Evolutionary conservation across 257 asterid species (phyloP).

Genomic region (Primulina tabacum): DNA sequence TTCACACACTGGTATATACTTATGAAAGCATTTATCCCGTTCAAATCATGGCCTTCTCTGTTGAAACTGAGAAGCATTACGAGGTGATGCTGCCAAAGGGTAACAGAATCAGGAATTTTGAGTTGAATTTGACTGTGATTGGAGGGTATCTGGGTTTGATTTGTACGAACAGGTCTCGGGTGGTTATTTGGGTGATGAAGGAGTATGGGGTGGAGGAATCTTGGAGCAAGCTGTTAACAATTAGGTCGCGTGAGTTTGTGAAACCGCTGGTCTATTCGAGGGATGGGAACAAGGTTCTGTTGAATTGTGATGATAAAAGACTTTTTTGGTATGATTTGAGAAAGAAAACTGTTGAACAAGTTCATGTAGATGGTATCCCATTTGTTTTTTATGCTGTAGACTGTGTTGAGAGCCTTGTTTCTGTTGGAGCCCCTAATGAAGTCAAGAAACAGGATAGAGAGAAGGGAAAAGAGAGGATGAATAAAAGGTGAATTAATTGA

Average conservation of each 20-base stretch:
- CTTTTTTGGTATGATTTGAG: constrained; percentile 46
- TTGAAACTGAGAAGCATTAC: constrained; percentile 43
- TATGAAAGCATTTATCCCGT: background rate
- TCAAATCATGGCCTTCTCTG: constrained; percentile 47
- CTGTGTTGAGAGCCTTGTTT: constrained; percentile 49
- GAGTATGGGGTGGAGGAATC: constrained; percentile 53
- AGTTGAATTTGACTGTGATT: constrained; percentile 40
- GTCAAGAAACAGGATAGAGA: constrained; percentile 28
- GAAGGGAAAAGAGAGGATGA: constrained; percentile 25
- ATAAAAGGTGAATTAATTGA: constrained; percentile 32
- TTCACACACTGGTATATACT: constrained; percentile 42
- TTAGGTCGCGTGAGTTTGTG: constrained; percentile 34
- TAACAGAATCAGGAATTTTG: constrained; percentile 3
- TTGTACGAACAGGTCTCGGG: constrained; percentile 24
- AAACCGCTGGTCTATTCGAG: constrained; percentile 42
- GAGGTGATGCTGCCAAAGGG: constrained; percentile 40
- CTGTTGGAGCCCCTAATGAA: constrained; percentile 23
- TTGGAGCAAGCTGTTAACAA: constrained; percentile 52
- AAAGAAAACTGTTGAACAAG: constrained; percentile 27
- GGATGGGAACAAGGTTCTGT: constrained; percentile 35
- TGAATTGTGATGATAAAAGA: constrained; percentile 41
- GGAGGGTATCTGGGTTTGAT: constrained; percentile 45
- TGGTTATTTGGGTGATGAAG: constrained; percentile 66
- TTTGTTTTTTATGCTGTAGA: constrained; percentile 44
- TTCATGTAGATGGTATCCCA: constrained; percentile 41